Evolutionary conservation across 2,329 filamentous ascomycete species (phyloP).

Genomic region (Domatiomyces globalis): DNA sequence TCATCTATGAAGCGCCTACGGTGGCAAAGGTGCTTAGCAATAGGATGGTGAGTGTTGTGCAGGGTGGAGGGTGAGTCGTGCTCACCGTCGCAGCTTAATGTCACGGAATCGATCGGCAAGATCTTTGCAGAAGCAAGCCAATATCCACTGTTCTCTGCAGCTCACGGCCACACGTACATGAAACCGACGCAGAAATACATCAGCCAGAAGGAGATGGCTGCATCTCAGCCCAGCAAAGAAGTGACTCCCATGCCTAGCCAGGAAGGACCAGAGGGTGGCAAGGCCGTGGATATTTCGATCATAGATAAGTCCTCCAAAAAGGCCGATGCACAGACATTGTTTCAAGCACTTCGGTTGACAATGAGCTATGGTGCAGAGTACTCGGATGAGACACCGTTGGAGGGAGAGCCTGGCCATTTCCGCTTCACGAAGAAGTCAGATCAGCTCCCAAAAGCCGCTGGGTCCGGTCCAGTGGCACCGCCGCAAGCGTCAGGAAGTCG

Average conservation of each 20-base stretch:
- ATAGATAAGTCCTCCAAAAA: conserved; percentile 6
- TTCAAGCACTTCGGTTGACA: conserved; percentile 37
- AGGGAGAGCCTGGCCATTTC: conserved; percentile 50
- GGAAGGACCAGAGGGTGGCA: conserved; percentile 6
- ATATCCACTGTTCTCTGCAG: conserved; percentile 44
- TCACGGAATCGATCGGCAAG: conserved; percentile 42
- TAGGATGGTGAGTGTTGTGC: conserved; percentile 33
- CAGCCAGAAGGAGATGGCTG: conserved; percentile 19
- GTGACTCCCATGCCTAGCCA: conserved; percentile 32
- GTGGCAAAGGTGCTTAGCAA: conserved; percentile 44
- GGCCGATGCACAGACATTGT: conserved; percentile 28
- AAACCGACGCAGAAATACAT: conserved; percentile 26
- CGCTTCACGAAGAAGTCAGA: conserved; percentile 36
- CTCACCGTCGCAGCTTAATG: conserved; percentile 32
- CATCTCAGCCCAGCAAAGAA: conserved; percentile 34
- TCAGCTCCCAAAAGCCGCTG: conserved; percentile 4
- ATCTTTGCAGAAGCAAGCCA: conserved; percentile 40
- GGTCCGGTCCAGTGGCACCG: neutral
- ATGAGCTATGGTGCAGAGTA: conserved; percentile 45
- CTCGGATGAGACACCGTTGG: conserved; percentile 49
- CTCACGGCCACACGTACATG: conserved; percentile 46
- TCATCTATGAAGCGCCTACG: conserved; percentile 48
- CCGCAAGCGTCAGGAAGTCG: neutral
- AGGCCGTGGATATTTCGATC: neutral
- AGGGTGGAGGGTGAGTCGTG: conserved; percentile 1